phyloP scores from a whole-genome alignment of 176 grass and related monocot genomes.

The Poa pratensis region DNA sequence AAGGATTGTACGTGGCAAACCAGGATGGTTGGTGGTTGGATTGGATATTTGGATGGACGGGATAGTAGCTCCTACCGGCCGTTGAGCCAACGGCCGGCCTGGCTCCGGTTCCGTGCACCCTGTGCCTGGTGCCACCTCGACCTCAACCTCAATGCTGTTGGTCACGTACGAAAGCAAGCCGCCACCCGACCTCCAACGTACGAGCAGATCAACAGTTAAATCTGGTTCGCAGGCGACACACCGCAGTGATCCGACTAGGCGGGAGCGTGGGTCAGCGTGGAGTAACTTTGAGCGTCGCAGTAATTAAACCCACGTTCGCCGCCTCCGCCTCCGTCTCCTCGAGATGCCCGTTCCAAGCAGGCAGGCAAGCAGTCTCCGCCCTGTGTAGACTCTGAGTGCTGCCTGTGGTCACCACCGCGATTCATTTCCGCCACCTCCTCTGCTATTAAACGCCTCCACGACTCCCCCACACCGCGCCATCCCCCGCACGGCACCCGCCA shows the following conservation, averaged over 20 bases:
- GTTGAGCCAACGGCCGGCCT: not conserved
- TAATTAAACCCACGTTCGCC: conserved; percentile 31
- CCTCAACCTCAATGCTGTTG: not conserved
- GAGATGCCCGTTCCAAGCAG: conserved; percentile 41
- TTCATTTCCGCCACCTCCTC: conserved; percentile 47
- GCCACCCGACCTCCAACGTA: not conserved
- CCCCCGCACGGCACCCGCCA: conserved; percentile 38
- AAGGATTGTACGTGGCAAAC: too few relatives aligned
- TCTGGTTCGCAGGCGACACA: too few relatives aligned
- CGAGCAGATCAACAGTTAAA: not conserved
- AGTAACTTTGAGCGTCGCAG: conserved; percentile 2
- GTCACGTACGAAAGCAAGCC: not conserved
- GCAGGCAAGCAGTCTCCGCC: not conserved
- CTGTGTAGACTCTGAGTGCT: not conserved
- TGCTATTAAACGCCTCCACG: conserved; percentile 42
- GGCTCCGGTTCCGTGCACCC: not conserved
- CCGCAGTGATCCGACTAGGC: too few relatives aligned
- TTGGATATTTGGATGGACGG: too few relatives aligned
- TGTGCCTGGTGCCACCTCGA: not conserved
- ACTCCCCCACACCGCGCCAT: not conserved
- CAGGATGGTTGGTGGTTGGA: too few relatives aligned
- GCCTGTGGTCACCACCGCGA: conserved; percentile 5
- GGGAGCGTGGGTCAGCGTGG: not conserved
- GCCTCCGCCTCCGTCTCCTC: conserved; percentile 23
- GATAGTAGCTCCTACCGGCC: too few relatives aligned